Evolutionary conservation across 2,329 filamentous ascomycete species (phyloP).

Genomic region (Harringtonia aguacate): DNA sequence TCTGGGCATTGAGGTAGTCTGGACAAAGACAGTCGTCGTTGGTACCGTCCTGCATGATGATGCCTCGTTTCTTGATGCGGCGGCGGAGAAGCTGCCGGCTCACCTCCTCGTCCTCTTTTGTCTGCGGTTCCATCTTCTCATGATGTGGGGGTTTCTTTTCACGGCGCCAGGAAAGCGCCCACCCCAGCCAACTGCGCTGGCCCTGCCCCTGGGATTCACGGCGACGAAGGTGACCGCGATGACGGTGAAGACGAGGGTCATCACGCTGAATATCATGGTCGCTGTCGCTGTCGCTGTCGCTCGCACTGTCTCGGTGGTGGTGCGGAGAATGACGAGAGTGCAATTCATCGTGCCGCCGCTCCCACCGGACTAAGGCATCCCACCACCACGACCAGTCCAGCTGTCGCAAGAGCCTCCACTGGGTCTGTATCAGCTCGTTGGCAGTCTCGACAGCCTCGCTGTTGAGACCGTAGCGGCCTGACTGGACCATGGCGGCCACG

Average conservation of each 20-base stretch:
- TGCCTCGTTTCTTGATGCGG: neutral
- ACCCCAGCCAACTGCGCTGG: no score
- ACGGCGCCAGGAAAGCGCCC: no score
- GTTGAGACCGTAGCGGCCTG: slow-evolving; percentile 9
- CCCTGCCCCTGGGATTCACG: no score
- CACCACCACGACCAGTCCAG: slow-evolving; percentile 10
- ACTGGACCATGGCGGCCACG: slow-evolving; percentile 1
- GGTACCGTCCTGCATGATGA: neutral
- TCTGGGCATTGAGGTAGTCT: neutral
- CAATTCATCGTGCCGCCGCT: neutral
- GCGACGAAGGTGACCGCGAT: neutral
- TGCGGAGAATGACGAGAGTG: neutral
- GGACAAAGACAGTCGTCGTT: no score
- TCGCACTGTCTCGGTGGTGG: no score
- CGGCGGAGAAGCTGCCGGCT: neutral
- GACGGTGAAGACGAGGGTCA: neutral
- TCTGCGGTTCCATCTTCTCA: neutral
- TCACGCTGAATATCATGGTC: neutral
- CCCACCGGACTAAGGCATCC: neutral
- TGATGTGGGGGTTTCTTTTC: no score
- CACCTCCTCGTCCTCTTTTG: neutral
- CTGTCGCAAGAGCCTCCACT: slow-evolving; percentile 6
- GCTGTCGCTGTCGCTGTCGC: neutral
- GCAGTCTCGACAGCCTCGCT: slow-evolving; percentile 3
- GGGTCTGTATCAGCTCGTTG: slow-evolving; percentile 2